phyloP scores from a whole-genome alignment of 495 filamentous ascomycete genomes.

The Elasticomyces elasticus region DNA sequence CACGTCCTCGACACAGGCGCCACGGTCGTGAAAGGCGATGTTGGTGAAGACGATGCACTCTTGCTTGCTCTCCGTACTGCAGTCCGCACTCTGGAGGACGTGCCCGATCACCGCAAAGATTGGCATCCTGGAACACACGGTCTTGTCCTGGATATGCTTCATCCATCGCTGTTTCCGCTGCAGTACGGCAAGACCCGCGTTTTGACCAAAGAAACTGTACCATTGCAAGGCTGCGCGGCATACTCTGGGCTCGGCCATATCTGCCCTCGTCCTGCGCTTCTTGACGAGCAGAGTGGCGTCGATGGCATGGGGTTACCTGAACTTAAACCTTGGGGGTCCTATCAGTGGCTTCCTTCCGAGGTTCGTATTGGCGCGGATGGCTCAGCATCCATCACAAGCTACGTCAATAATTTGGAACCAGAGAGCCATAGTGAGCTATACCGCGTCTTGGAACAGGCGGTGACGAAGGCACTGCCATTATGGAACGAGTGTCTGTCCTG shows the following conservation, averaged over 20 bases:
- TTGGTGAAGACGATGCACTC: conserved; percentile 4
- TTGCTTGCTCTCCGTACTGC: conserved; percentile 7
- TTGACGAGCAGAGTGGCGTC: conserved; percentile 3
- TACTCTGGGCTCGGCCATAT: conserved; percentile 36
- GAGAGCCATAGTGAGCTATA: conserved; percentile 40
- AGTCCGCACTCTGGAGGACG: conserved; percentile 17
- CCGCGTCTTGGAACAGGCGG: conserved; percentile 39
- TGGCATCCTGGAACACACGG: conserved; percentile 48
- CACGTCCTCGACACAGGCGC: conserved; percentile 15
- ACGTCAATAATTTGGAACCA: conserved; percentile 57
- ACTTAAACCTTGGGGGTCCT: conserved; percentile 27
- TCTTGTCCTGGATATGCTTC: conserved; percentile 50
- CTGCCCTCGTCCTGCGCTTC: background rate
- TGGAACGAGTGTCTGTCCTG: conserved; percentile 38
- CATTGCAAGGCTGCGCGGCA: conserved; percentile 35
- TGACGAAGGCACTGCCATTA: conserved; percentile 40
- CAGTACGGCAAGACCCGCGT: conserved; percentile 44
- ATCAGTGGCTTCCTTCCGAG: conserved; percentile 52
- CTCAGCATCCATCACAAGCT: conserved; percentile 34
- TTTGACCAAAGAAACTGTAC: conserved; percentile 33
- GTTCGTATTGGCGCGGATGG: conserved; percentile 31
- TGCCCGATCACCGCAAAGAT: conserved; percentile 36
- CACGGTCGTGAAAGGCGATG: conserved; percentile 25
- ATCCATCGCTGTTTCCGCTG: conserved; percentile 53
- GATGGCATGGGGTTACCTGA: conserved; percentile 13